A percentile compares a stretch with the other conserved stretches of the same genome.
These are phyloP conservation scores for Tulasnella sp. DNA, from an alignment of 768 basidiomycete species.

Conservation along the genomic window DNA sequence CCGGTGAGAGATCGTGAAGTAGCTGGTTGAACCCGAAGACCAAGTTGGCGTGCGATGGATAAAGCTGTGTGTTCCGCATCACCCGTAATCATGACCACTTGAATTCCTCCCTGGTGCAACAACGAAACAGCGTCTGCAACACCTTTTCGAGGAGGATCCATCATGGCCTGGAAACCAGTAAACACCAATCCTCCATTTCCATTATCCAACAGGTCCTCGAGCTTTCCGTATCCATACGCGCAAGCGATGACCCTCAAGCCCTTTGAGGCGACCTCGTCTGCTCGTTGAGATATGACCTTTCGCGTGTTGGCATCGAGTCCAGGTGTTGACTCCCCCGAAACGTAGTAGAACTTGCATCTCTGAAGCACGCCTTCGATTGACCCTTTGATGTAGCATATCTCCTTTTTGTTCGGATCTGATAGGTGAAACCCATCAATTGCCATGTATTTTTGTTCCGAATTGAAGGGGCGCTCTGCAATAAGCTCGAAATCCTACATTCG, in stretches of 20 bases:
- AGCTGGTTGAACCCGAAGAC: constrained; percentile 48
- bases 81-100: constrained; percentile 98
- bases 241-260: constrained; percentile 84
- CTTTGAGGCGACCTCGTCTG: constrained; percentile 53
- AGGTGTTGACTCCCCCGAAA: constrained; percentile 80
- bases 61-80: constrained; percentile 86
- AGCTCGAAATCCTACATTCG: constrained; percentile 9
- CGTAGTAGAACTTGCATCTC: constrained; percentile 79
- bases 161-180: constrained; percentile 88
- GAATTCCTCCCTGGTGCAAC: constrained; percentile 75
- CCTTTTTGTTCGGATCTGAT: constrained; percentile 35
- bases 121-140: constrained; percentile 80
- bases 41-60: constrained; percentile 75
- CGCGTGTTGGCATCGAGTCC: constrained; percentile 56
- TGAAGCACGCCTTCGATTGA: constrained; percentile 80
- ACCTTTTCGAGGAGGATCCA: constrained; percentile 86
- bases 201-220: no score
- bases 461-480: constrained; percentile 75
- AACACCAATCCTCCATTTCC: no score
- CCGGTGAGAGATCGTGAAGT: background rate
- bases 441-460: constrained; percentile 90
- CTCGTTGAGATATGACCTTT: constrained; percentile 54
- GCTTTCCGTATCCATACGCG: constrained; percentile 69
- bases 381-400: constrained; percentile 85
- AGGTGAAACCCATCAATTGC: constrained; percentile 66